Evolutionary conservation across 1,139 yeast genomes (phyloP), one percentile per base, ranked within the genome.

Genomic region (Pichia sp.): DNA sequence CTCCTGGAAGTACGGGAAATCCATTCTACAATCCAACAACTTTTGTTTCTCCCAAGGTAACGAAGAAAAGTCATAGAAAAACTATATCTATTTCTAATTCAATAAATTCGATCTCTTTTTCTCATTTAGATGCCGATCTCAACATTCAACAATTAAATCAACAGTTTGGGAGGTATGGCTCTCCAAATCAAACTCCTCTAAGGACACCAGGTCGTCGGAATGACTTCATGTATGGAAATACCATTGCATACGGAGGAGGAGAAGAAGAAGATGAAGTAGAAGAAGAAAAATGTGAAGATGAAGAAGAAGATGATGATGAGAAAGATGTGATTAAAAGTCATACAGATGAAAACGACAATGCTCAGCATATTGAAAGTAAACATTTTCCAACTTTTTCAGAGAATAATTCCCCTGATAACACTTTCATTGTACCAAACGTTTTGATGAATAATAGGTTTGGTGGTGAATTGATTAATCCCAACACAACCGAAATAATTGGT

Each of bases 21-120:
- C 75, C 76, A n/a, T 70, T 71, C 50, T 68, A 66, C 51, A 69
- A 72, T 3, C 71, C 75, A 2, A 63, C 67, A 3, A 59, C 70
- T 22, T 53, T 55, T 45, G 54, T 67, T 36, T 66, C 73, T 3
- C 75, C 76, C 2, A 63, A 63, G 46, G 58, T 64, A 36, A 40
- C 50, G 23, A 54, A 55, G 20, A 50, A 47, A 38, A 28, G 46
- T 18, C 59, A 58, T 42, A 50, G 51, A 26, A 58, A 58, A 35
- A 56, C 52, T 26, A 47, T 51, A 28, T 55, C 60, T 12, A 57
- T 58, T 35, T 49, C 59, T 6, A 51, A 54, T 18, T 49, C 58
- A 9, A 48, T 54, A 7, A 51, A 54, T 17, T 49, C 58, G 8
- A 48, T 54, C 17, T 51, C 57, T 9, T 43, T 58, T 31, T 40